phyloP scores from a whole-genome alignment of 768 basidiomycete species.

The Russula ochroleuca region DNA sequence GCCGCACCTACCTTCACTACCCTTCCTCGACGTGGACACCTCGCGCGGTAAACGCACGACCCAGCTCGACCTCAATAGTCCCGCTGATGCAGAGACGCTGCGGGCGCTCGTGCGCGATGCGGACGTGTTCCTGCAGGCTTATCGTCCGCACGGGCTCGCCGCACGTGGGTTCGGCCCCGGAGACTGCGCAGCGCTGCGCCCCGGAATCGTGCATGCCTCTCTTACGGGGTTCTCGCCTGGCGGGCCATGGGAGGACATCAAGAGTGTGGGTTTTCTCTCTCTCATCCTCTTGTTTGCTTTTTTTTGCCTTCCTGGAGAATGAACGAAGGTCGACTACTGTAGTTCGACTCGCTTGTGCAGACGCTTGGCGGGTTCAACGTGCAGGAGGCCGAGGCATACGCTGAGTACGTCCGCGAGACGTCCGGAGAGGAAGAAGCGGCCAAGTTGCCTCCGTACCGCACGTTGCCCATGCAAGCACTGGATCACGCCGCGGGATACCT shows the following conservation, averaged over 20 bases:
- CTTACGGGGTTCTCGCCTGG: slow-evolving; percentile 54
- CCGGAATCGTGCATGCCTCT: slow-evolving; percentile 52
- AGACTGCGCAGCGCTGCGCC: slow-evolving; percentile 38
- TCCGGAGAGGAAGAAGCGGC: slow-evolving; percentile 17
- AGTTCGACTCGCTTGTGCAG: slow-evolving; percentile 66
- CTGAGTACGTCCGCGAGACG: slow-evolving; percentile 30
- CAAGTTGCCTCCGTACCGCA: slow-evolving; percentile 32
- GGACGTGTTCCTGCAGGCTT: slow-evolving; percentile 60
- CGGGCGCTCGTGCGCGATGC: slow-evolving; percentile 38
- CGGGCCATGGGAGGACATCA: slow-evolving; percentile 51
- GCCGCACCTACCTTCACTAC: slow-evolving; percentile 49
- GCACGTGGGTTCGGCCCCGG: too few relatives aligned
- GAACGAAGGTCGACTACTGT: not conserved
- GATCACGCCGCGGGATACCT: slow-evolving; percentile 60
- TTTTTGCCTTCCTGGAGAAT: not conserved
- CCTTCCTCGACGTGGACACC: slow-evolving; percentile 51
- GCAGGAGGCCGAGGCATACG: slow-evolving; percentile 51
- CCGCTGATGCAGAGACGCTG: slow-evolving; percentile 36
- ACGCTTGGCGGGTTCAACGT: slow-evolving; percentile 56
- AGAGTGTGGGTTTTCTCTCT: slow-evolving; percentile 42
- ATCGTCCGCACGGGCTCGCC: slow-evolving; percentile 49
- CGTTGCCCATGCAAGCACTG: slow-evolving; percentile 55
- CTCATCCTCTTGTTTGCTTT: not conserved
- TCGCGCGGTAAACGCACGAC: slow-evolving; percentile 61
- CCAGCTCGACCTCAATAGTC: slow-evolving; percentile 48